Base-by-base conservation (phyloP, 2,329 filamentous ascomycete genomes). In the Rhinocladiella mackenziei region DNA sequence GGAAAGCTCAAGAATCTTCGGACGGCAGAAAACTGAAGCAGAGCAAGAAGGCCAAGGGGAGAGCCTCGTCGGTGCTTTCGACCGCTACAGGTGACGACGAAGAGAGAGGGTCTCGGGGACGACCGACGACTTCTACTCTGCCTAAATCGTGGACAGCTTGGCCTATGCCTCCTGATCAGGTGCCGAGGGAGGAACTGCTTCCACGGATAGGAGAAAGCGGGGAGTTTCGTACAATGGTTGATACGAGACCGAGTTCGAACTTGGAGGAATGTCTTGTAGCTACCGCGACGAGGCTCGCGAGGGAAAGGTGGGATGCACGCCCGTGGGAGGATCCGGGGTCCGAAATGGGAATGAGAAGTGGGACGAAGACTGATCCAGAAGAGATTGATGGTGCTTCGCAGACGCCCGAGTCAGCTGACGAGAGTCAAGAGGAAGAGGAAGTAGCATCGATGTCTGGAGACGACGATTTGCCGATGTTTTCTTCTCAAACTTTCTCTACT, bases 111-210 rank as follows among this genome's bases (percentile, higher is more conserved):
- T n/a, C 5, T 20, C 17, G 18, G n/a, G 13, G 17, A 14, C 17
- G 18, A 4, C n/a, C n/a, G n/a, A n/a, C n/a, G n/a, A n/a, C n/a
- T n/a, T 26, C 5, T 20, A 26, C 64, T 11, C 72, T 76, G 1
- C 57, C 77, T 0, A 78, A 75, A 46, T 53, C 61, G 3, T 96
- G 91, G 89, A 86, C 86, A 13, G 85, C 89, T 0, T 96, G 91
- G 91, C 91, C 91, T 3, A 63, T 94, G 58, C 72, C 73, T 14
- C 70, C 76, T 3, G 66, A 71, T 5, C 66, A 74, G 18, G 80
- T 92, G 5, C 86, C 85, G 1, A 66, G 70, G 11, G 69, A 72
- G 10, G 68, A 69, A 14, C 75, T 85, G 40, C 69, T 63, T 45
- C 59, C 59, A 14, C 63, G 72, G 22, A 20, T 33, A 9, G 31